Base-by-base conservation (phyloP, 2,329 filamentous ascomycete species). In the Coniochaeta sp. region DNA sequence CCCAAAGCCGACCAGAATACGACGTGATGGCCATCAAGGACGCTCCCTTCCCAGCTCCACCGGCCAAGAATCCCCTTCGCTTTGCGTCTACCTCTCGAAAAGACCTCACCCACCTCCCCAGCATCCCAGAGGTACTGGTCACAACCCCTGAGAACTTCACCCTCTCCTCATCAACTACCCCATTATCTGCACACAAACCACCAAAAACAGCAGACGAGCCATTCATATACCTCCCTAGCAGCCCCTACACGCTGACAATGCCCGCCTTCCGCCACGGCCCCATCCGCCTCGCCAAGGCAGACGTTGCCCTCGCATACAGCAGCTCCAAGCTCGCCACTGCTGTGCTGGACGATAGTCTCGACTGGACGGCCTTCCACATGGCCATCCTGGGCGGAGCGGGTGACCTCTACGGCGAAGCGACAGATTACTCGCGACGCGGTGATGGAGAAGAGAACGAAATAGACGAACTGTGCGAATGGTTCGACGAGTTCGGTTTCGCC, bases 351-450 rank as follows among this genome's bases (percentile, higher is more conserved):
- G 81, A 81, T 56, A 78, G 75, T 9, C 70, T 87, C 3, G 84
- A 88, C 73, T 87, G 84, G 84, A 84, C 81, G 6, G 83, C 84
- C 3, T 87, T 86, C 67, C 84, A 88, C 70, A 85, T 86, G 78
- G 84, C 85, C 17, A 85, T 87, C 57, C 72, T 82, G 0, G 83
- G 84, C 47, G 82, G 81, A 6, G 80, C 81, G 1, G 81, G 80
- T 33, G 81, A 83, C 64, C 16, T 81, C 52, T 74, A 77, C 58
- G 72, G 72, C 19, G 81, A 80, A 58, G 71, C 73, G 19, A 72
- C 74, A 56, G 76, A 77, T 65, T 75, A 72, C 54, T 70, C 75
- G 14, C 72, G 70, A 6, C 70, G 63, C 8, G 66, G 64, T 2
- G 67, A 68, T 11, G 12, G 22, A 11, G 74, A 80, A 47, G 75